Conservation (phyloP, 768 basidiomycete species). For the Boletus rubescentipes region DNA sequence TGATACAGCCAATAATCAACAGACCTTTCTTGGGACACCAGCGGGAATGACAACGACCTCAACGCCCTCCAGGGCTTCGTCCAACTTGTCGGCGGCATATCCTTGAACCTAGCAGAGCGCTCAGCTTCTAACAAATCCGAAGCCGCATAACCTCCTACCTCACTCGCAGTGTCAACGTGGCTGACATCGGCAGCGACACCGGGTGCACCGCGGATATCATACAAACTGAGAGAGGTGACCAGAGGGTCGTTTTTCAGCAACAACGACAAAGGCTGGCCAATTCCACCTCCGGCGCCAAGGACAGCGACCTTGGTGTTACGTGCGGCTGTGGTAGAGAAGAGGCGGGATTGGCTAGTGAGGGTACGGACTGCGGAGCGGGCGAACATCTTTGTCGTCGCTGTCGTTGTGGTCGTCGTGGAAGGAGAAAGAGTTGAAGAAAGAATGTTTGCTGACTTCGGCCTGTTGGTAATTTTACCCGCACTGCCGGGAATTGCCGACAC, state of each 20-base stretch:
- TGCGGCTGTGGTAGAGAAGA: slow-evolving; percentile 73
- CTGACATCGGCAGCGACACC: slow-evolving; percentile 98
- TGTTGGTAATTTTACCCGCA: slow-evolving; percentile 7
- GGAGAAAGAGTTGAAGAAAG: background rate
- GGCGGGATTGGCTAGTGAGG: slow-evolving; percentile 54
- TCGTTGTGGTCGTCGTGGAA: slow-evolving; percentile 13
- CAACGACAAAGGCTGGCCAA: slow-evolving; percentile 95
- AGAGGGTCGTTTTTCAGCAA: slow-evolving; percentile 87
- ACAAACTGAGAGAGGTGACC: slow-evolving; percentile 76
- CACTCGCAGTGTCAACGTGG: slow-evolving; percentile 88
- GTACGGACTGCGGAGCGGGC: slow-evolving; percentile 61
- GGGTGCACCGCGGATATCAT: slow-evolving; percentile 29
- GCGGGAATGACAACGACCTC: slow-evolving; percentile 97
- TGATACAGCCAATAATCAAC: slow-evolving; percentile 9
- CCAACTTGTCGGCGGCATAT: slow-evolving; percentile 83
- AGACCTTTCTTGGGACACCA: slow-evolving; percentile 97
- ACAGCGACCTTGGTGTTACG: slow-evolving; percentile 89
- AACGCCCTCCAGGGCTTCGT: slow-evolving; percentile 84
- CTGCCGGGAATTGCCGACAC: slow-evolving; percentile 16
- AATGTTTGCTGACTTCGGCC: background rate
- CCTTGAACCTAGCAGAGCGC: slow-evolving; percentile 61
- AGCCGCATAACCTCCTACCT: slow-evolving; percentile 47
- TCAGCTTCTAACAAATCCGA: background rate
- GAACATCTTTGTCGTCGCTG: slow-evolving; percentile 52
- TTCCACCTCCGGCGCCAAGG: slow-evolving; percentile 97